Base-by-base conservation (phyloP, 202 grass and related monocot genomes). In the Schoenoplectus triqueter region DNA sequence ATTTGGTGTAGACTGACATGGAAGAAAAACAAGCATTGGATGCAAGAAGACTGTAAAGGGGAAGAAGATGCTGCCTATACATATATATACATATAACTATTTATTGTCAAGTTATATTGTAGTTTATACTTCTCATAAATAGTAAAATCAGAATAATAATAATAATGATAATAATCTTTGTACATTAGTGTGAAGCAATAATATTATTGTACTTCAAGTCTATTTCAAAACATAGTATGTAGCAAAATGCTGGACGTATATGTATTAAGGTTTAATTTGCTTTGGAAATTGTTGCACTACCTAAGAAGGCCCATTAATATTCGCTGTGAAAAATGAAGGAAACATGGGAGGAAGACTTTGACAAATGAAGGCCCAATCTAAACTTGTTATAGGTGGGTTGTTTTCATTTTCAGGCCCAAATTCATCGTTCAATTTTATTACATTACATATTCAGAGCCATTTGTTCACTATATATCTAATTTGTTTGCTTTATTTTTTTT, bases 21-120 rank as follows among this genome's bases (percentile, higher is more conserved):
- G 48, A 78, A 59, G 74, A 2, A 10, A 78, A 78, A 78, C 40
- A 4, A 44, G 13, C 41, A n/a, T 9, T 59, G 6, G 55, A 62
- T 45, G 75, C 55, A 40, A 50, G 21, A 55, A 75, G 18, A 54
- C 46, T 70, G 15, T 2, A n/a, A 70, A 70, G 67, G 14, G 13
- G 41, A 18, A 71, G 70, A 51, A 79, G 54, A 61, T 19, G 75
- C 75, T 61, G 4, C 56, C 14, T 45, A 62, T 69, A 69, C 15
- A 59, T 67, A 67, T 62, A 62, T 45, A 62, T 69, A 69, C 15
- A 59, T 67, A 67, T 62, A 62, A 62, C 39, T 45, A 62, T 17
- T 79, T 79, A 79, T 79, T 62, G 31, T 61, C 55, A 46, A 62
- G 14, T 79, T 61, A 79, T 79, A 57, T 77, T 57, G 73, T n/a